These are phyloP conservation scores for Aspergillus tamarii DNA, from an alignment of 2,329 filamentous ascomycete species.

Conservation along the genomic window DNA sequence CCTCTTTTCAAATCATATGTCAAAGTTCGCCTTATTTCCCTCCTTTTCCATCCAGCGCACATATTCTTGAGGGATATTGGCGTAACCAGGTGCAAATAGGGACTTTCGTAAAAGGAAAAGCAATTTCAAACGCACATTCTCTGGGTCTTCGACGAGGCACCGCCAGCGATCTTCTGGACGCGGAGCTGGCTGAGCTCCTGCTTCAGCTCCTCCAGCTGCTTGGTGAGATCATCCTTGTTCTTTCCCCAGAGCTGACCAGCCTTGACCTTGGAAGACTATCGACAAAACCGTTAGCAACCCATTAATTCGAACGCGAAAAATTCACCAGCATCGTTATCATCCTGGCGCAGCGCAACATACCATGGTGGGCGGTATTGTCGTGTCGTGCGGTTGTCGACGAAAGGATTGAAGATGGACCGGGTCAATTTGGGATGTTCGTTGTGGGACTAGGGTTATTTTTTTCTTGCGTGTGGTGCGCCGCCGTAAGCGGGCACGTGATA, in stretches of 20 bases:
- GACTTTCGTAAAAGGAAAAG: conserved; percentile 4
- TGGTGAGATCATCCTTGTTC: conserved; percentile 97
- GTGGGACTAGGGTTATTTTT: conserved; percentile 52
- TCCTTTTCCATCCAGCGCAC: not conserved
- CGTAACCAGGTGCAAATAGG: not conserved
- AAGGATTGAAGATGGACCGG: conserved; percentile 47
- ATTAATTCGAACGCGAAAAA: conserved; percentile 1
- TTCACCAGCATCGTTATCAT: conserved; percentile 26
- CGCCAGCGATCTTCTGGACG: conserved; percentile 95
- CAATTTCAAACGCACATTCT: conserved; percentile 75
- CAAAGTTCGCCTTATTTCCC: conserved; percentile 5
- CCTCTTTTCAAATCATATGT: conserved; percentile 10
- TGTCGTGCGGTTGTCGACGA: conserved; percentile 52
- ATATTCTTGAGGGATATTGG: not conserved
- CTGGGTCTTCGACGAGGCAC: conserved; percentile 92
- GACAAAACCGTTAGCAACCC: not conserved
- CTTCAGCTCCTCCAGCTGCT: conserved; percentile 95
- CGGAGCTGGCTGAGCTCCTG: conserved; percentile 93
- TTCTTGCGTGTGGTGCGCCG: conserved; percentile 29
- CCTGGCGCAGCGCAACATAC: conserved; percentile 36
- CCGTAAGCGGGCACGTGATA: conserved; percentile 39
- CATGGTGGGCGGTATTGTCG: conserved; percentile 47
- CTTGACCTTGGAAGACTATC: conserved; percentile 79
- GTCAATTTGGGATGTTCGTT: conserved; percentile 45
- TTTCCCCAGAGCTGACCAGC: conserved; percentile 96